Evolutionary conservation across 1,139 yeast genomes (phyloP).

Genomic region (Candida pseudoviswanathii): DNA sequence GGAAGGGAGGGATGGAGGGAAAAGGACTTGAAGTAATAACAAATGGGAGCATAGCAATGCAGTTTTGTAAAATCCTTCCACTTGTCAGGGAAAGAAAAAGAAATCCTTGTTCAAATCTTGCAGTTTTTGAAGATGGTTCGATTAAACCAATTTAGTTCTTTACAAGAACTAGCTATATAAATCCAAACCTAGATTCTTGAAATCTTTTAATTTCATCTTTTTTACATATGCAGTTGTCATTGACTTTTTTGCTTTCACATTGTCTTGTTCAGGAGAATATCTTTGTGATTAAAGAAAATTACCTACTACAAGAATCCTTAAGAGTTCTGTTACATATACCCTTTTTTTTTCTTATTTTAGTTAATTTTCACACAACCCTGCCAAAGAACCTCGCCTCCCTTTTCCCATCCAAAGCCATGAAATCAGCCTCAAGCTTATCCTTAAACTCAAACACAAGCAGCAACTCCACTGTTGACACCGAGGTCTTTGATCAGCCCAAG

Average conservation of each 20-base stretch:
- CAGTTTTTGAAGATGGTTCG: constrained; percentile 1
- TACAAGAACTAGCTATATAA: constrained; percentile 5
- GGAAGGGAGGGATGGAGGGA: background rate
- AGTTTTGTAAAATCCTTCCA: background rate
- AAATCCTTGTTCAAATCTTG: background rate
- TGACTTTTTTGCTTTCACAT: too few species aligned
- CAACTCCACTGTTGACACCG: constrained; percentile 12
- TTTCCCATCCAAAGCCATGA: constrained; percentile 8
- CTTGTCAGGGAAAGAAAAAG: constrained; percentile 4
- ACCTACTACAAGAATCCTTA: background rate
- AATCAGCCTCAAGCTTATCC: constrained; percentile 14
- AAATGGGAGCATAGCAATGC: constrained; percentile 5
- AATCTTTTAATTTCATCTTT: constrained; percentile 2
- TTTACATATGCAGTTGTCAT: too few species aligned
- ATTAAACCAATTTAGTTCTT: background rate
- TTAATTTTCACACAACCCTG: background rate
- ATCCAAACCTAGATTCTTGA: constrained; percentile 4
- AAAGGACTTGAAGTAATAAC: background rate
- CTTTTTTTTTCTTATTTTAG: background rate
- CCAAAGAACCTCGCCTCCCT: background rate
- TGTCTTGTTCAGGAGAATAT: background rate
- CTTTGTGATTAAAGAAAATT: background rate
- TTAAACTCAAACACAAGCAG: constrained; percentile 15
- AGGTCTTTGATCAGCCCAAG: constrained; percentile 6
- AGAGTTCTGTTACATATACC: background rate